Base-by-base conservation (phyloP, 441 rosid genomes). In the Gossypium schwendimanii region DNA sequence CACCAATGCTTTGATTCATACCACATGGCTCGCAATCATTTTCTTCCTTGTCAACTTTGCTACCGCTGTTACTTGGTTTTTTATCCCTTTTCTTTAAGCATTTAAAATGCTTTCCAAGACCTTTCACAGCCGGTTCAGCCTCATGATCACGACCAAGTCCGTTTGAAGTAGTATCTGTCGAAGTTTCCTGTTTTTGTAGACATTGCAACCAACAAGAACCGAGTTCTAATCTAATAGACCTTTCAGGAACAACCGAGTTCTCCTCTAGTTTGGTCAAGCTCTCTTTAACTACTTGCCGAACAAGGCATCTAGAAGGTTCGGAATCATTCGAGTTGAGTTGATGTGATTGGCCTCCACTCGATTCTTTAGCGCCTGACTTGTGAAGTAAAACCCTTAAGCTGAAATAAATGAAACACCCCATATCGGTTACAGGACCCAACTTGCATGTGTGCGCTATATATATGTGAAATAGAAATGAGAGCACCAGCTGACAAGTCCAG, bases 171-270 rank as follows among this genome's bases (percentile, higher is more conserved):
- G 74, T 18, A 45, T 78, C 87, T 9, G 73, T 75, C 49, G 75
- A 59, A 23, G 71, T 76, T 76, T 81, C 89, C 79, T 74, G 80
- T 83, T 85, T 89, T 70, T 85, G 88, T 75, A 89, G 76, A 84
- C 87, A 83, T 63, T 89, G 89, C 74, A 87, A 39, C 93, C 91
- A 89, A 75, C 86, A 89, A 36, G 91, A 84, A 72, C 91, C 89
- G 61, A 87, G 85, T 79, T 89, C 93, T 89, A 88, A 84, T 81
- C 89, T 77, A 57, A 89, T 75, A 59, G 84, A 75, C 72, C 86
- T 85, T 71, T 76, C 84, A 36, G 78, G 69, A 77, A 75, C 72
- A 69, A 69, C 53, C 3, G 69, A 66, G 65, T 79, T 83, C 69
- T 62, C 84, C 75, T 82, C 81, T 77, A 83, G 63, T 74, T 86